Conservation (phyloP, 495 filamentous ascomycete species). For the Neurospora cerealis region DNA sequence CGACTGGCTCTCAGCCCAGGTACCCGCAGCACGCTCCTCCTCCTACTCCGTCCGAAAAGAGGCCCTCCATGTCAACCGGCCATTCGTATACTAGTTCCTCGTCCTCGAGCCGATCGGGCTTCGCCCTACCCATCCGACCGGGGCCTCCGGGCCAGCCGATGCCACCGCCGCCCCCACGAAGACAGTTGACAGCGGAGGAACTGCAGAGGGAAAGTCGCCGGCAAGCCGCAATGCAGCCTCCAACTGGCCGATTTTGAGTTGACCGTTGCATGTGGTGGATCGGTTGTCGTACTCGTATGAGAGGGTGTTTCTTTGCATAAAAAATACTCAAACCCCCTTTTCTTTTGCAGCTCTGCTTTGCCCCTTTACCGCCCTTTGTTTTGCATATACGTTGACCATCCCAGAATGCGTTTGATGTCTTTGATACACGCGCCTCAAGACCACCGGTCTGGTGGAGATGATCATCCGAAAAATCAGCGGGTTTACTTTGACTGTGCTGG, state of each 20-base stretch:
- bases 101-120: constrained; percentile 9
- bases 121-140: constrained; percentile 40
- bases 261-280: not conserved
- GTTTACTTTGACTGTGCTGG: not conserved
- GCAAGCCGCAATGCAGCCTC: constrained; percentile 31
- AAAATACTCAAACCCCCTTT: constrained; percentile 8
- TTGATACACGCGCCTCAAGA: not conserved
- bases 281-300: constrained; percentile 5
- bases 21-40: constrained; percentile 14
- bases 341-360: not conserved
- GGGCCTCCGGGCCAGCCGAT: constrained; percentile 31
- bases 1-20: constrained; percentile 34
- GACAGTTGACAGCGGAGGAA: constrained; percentile 21
- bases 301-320: constrained; percentile 17
- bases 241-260: constrained; percentile 20
- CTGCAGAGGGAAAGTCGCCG: constrained; percentile 11
- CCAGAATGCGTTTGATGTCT: not conserved
- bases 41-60: constrained; percentile 13
- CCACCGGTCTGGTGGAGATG: not conserved
- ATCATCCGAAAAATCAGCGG: not conserved
- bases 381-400: not conserved
- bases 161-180: constrained; percentile 36
- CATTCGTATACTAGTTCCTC: not conserved
- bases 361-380: not conserved
- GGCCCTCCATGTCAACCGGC: not conserved